Evolutionary conservation across 2,329 filamentous ascomycete genomes (phyloP).

Genomic region (Ceratocystis cubensis): DNA sequence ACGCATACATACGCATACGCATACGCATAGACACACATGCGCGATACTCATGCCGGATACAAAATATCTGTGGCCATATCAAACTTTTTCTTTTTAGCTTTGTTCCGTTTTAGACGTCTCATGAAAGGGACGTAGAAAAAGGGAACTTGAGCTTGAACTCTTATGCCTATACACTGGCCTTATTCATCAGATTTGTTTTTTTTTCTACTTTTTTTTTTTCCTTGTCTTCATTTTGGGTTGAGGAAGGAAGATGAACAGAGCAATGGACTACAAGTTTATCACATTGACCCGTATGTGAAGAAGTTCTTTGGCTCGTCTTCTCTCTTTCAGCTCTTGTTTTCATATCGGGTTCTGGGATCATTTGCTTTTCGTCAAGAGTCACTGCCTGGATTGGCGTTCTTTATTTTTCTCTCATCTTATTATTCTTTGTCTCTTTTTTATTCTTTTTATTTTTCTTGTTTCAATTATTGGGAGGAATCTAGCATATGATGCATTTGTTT

Average conservation of each 20-base stretch:
- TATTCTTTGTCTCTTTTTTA: background rate
- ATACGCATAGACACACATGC: background rate
- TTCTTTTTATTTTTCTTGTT: background rate
- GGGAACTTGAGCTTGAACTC: background rate
- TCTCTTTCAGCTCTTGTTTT: background rate
- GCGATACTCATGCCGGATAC: background rate
- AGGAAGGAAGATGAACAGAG: background rate
- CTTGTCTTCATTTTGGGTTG: background rate
- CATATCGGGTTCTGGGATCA: slow-evolving; percentile 1
- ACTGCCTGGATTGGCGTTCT: background rate
- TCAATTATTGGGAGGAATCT: slow-evolving; percentile 4
- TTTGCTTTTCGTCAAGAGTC: background rate
- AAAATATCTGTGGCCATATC: background rate
- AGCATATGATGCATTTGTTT: slow-evolving; percentile 4
- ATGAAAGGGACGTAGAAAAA: background rate
- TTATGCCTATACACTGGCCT: background rate
- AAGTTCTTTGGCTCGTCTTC: background rate
- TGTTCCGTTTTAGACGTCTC: background rate
- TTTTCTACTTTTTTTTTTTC: background rate
- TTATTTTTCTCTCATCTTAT: background rate
- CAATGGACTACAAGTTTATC: background rate
- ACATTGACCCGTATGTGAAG: background rate
- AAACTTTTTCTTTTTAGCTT: background rate
- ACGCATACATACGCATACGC: slow-evolving; percentile 5
- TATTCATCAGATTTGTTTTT: slow-evolving; percentile 1